Evolutionary conservation across 1,284 basidiomycete genomes (phyloP), one percentile per base, ranked within the genome.

Genomic region (Chiua sp.): DNA sequence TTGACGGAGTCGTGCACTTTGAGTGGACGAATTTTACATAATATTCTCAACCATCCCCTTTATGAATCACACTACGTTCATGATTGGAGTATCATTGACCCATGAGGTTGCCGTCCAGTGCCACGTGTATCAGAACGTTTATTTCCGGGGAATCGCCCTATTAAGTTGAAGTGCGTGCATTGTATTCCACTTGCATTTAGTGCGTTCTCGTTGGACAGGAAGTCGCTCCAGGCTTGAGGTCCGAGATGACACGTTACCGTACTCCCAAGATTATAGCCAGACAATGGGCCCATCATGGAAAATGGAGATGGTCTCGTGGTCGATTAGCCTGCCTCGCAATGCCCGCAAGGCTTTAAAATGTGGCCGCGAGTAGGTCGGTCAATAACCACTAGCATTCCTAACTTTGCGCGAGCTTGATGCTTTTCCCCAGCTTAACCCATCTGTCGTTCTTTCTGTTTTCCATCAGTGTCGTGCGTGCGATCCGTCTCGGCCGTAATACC

Each of bases 401-500:
- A 26, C 46, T 18, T 33, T 37, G 23, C 18, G 28, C 12, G 7
- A 28, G 12, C 26, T 15, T n/a, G 46, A 68, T 64, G 56, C 48
- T 50, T 53, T 57, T 46, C 47, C 55, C 35, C 35, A 59, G 49
- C 32, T 57, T 48, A 39, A 55, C 59, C 15, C 47, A 42, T 10
- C 39, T 55, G 15, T 44, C 30, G 11, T 20, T 49, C 22, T 28
- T 49, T 18, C 15, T 23, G 8, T 33, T 50, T 56, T 44, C 18
- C n/a, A 20, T 50, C 3, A 39, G n/a, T 7, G 13, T 8, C 13
- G 50, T 18, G 26, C 26, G 51, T 47, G 50, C 62, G 20, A 57
- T 46, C 32, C 57, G 59, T 47, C 30, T 56, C 30, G 28, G 42
- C 18, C 49, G 49, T n/a, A 51, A 60, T 52, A 51, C 59, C 6